Percentiles rank a stretch among this genome's conserved stretches.
Conservation (phyloP, 2,329 filamentous ascomycete species). For the Fusarium irregulare region DNA sequence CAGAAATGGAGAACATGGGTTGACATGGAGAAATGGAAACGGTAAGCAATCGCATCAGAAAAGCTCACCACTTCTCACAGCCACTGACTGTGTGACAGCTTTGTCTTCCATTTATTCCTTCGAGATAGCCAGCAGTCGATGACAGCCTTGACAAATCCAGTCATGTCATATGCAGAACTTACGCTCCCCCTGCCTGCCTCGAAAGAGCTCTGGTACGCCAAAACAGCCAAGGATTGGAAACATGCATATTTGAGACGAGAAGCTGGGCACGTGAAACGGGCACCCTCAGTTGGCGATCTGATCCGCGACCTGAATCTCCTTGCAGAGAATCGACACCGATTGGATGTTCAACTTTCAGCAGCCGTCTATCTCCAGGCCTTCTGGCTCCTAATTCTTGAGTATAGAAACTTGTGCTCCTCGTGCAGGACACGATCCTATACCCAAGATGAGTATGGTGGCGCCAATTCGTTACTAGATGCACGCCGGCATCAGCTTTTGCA, state of each 20-base stretch:
- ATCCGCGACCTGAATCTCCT: conserved; percentile 67
- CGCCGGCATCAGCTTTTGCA: conserved; percentile 72
- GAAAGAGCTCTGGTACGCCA: conserved; percentile 73
- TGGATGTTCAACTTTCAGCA: conserved; percentile 68
- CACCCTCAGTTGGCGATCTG: conserved; percentile 66
- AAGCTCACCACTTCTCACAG: neutral
- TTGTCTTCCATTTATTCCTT: conserved; percentile 73
- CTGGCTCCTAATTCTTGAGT: conserved; percentile 74
- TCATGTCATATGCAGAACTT: conserved; percentile 76
- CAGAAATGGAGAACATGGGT: conserved; percentile 75
- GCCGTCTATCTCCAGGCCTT: conserved; percentile 73
- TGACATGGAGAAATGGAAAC: conserved; percentile 73
- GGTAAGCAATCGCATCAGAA: conserved; percentile 50
- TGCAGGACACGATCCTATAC: conserved; percentile 61
- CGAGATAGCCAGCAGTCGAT: conserved; percentile 76
- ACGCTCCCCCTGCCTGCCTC: conserved; percentile 72
- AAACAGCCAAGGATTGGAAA: conserved; percentile 73
- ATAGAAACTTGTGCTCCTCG: conserved; percentile 68
- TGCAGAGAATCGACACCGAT: conserved; percentile 57
- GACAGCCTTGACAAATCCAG: conserved; percentile 70
- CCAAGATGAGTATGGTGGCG: conserved; percentile 52
- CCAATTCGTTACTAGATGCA: conserved; percentile 61
- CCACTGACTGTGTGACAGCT: conserved; percentile 50
- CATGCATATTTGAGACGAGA: conserved; percentile 62
- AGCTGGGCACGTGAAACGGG: conserved; percentile 53